These are phyloP conservation scores for Phytophthora brassicae DNA, from an alignment of 352 stramenopile genomes.

Conservation along the genomic window DNA sequence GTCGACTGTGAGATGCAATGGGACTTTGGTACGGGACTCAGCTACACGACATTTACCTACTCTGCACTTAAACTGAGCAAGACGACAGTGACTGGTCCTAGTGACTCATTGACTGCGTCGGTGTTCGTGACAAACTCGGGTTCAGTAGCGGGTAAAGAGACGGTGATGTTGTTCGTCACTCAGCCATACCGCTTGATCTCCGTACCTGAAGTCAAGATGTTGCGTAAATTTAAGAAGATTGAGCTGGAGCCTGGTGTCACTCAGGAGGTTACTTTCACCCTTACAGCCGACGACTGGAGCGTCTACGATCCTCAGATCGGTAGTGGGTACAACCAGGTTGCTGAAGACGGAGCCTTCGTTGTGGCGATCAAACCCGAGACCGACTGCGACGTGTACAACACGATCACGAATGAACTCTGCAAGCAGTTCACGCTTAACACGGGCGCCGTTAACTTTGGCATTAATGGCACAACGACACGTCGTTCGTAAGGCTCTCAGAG, in stretches of 20 bases:
- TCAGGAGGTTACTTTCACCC: conserved; percentile 41
- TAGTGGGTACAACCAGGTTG: conserved; percentile 54
- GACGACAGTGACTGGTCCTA: conserved; percentile 25
- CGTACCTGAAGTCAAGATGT: conserved; percentile 78
- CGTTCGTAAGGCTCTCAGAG: conserved; percentile 8
- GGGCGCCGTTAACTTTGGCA: conserved; percentile 28
- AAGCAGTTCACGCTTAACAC: conserved; percentile 46
- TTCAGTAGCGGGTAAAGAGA: conserved; percentile 58
- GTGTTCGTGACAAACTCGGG: conserved; percentile 80
- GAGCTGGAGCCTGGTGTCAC: conserved; percentile 44
- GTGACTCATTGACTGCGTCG: conserved; percentile 39
- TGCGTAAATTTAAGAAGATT: conserved; percentile 83
- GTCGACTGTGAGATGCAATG: conserved; percentile 64
- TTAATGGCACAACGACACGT: conserved; percentile 27
- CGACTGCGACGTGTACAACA: conserved; percentile 72
- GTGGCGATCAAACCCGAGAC: conserved; percentile 69
- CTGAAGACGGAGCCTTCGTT: conserved; percentile 71
- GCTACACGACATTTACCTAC: conserved; percentile 74
- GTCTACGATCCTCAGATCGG: conserved; percentile 66
- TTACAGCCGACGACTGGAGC: conserved; percentile 61
- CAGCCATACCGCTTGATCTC: conserved; percentile 62
- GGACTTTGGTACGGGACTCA: conserved; percentile 65
- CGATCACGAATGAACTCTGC: conserved; percentile 41
- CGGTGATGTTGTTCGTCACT: conserved; percentile 76
- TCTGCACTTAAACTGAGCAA: conserved; percentile 44